These are phyloP conservation scores for Sarocladium strictum DNA, from an alignment of 2,329 filamentous ascomycete genomes.

Conservation along the genomic window DNA sequence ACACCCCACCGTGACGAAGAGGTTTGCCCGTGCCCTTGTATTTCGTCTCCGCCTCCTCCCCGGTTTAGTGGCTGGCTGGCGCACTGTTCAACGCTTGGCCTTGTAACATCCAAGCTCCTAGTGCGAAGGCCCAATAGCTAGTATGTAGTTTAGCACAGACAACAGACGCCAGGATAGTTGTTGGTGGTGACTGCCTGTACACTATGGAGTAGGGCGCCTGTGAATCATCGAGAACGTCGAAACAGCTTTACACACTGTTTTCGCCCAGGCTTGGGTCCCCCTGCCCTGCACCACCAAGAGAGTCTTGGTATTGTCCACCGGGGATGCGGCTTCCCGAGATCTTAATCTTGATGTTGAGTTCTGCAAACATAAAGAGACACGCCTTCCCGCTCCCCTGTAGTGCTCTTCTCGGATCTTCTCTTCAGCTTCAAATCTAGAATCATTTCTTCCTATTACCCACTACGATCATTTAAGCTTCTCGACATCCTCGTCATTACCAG, in stretches of 20 bases:
- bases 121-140: neutral
- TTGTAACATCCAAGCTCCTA: neutral
- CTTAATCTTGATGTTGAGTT: neutral
- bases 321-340: conserved; percentile 8
- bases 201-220: no score
- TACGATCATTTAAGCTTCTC: neutral
- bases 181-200: no score
- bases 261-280: neutral
- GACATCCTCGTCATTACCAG: neutral
- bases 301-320: neutral
- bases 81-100: conserved; percentile 1
- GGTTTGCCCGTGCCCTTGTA: no score
- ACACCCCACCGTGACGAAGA: no score
- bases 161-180: no score
- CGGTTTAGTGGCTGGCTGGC: neutral
- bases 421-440: neutral
- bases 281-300: neutral
- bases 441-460: neutral
- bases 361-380: conserved; percentile 4
- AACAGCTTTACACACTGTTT: neutral
- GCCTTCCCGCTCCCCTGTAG: neutral
- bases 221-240: neutral
- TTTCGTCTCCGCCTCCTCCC: no score
- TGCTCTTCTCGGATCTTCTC: neutral
- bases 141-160: no score